Evolutionary conservation across 768 basidiomycete genomes (phyloP), one percentile per base, ranked within the genome.

Genomic region (Naganishia onofrii): DNA sequence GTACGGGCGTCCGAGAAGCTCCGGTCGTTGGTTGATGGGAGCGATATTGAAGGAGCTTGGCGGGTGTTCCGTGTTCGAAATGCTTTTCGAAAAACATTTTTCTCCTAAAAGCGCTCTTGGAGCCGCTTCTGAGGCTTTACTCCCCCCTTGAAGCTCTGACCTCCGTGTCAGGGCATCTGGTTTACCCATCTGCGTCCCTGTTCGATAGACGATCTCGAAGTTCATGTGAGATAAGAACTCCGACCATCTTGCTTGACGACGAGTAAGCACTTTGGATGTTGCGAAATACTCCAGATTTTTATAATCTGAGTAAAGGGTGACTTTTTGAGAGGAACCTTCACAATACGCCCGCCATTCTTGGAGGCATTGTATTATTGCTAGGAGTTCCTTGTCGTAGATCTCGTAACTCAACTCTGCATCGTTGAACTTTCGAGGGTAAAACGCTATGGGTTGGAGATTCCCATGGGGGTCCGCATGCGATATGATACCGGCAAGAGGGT

Each of bases 371-470:
- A 86, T 75, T 55, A 87, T 82, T 0, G 83, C 84, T 0, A 86
- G 78, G 19, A 86, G 75, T 77, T 87, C 86, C 71, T 84, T 84
- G 69, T 87, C 82, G 69, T 85, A 81, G 23, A 84, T 82, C 17
- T 84, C 77, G 70, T 87, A 86, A 73, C 86, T 87, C 0, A 75
- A 32, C 72, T 87, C 82, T 0, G 83, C 74, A 0, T 71, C 36
- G 13, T 69, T 74, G 34, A 75, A 56, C 44, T 67, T 66, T 7
- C 74, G 32, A 51, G 74, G 73, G 17, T 31, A 63, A 56, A 75
- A 71, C 3, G 67, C 72, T 6, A 75, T 54, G 19, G 74, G 74
- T 21, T 53, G 66, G 1, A 54, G 34, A 3, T 36, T 12, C 17
- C 32, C 53, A 2, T 38, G 15, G 29, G 19, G 28, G 32, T 67